Evolutionary conservation across 202 grass and related monocot species (phyloP).

Genomic region (Elaeis oleifera): DNA sequence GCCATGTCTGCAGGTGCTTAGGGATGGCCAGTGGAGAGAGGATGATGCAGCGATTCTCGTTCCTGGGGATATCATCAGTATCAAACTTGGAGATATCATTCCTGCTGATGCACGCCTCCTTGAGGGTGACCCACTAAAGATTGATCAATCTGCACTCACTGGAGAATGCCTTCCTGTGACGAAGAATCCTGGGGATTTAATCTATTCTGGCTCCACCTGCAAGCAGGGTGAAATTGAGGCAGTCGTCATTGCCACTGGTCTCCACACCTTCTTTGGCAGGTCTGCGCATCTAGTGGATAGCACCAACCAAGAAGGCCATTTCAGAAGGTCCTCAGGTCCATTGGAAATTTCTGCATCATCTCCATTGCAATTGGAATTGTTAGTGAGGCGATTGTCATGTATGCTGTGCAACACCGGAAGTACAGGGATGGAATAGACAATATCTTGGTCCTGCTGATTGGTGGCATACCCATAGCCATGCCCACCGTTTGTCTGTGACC

Average conservation of each 20-base stretch:
- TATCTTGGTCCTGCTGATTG: conserved; percentile 1
- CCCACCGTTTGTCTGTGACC: conserved; percentile 1
- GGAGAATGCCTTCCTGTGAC: not conserved
- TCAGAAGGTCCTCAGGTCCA: conserved; percentile 1
- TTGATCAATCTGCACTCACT: conserved; percentile 1
- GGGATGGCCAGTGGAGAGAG: not conserved
- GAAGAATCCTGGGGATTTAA: not conserved
- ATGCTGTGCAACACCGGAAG: no score
- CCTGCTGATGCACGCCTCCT: conserved; percentile 8
- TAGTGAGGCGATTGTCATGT: no score
- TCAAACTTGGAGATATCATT: conserved; percentile 11
- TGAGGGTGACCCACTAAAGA: not conserved
- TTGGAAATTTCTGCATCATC: conserved; percentile 8
- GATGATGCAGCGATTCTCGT: not conserved
- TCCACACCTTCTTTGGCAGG: conserved; percentile 22
- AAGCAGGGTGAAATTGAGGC: conserved; percentile 14
- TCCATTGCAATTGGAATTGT: not conserved
- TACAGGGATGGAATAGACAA: conserved; percentile 4
- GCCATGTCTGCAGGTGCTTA: conserved; percentile 1
- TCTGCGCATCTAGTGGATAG: conserved; percentile 15
- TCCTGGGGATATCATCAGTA: conserved; percentile 10
- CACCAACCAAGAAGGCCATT: conserved; percentile 16
- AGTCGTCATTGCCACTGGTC: conserved; percentile 17
- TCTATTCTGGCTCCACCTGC: conserved; percentile 9
- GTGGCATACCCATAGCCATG: conserved; percentile 5